Evolutionary conservation across 306 rosid genomes (phyloP).

Genomic region (Cicer arietinum): DNA sequence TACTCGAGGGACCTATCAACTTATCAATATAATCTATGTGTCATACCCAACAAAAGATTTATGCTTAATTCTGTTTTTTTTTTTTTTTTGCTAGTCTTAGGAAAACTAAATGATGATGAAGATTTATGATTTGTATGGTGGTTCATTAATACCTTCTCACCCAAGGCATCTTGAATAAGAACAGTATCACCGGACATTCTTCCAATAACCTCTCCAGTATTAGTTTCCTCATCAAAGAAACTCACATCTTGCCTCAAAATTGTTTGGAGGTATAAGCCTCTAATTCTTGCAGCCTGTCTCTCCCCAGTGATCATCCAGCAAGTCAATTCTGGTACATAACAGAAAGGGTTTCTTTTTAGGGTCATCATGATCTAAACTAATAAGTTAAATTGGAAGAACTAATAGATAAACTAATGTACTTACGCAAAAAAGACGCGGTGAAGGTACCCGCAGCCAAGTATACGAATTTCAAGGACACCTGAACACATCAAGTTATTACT

Average conservation of each 20-base stretch:
- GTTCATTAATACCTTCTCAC: conserved; percentile 69
- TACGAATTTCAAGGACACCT: conserved; percentile 68
- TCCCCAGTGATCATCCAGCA: conserved; percentile 95
- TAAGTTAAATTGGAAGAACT: neutral
- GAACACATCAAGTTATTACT: conserved; percentile 6
- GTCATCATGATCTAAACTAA: conserved; percentile 20
- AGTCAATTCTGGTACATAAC: conserved; percentile 60
- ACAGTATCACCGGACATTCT: conserved; percentile 94
- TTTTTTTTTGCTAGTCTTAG: neutral
- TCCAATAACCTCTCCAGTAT: conserved; percentile 77
- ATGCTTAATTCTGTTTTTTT: neutral
- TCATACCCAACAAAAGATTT: too few relatives aligned
- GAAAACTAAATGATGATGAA: neutral
- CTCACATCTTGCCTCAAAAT: conserved; percentile 83
- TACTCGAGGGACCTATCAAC: too few relatives aligned
- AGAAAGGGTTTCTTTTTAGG: conserved; percentile 20
- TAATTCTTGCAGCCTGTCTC: conserved; percentile 82
- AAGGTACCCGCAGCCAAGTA: conserved; percentile 73
- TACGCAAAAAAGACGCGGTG: conserved; percentile 64
- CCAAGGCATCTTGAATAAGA: conserved; percentile 91
- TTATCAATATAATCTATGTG: too few relatives aligned
- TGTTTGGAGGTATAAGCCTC: conserved; percentile 74
- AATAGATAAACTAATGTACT: conserved; percentile 41
- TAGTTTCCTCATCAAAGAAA: conserved; percentile 78
- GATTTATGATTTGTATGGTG: neutral